phyloP scores from a whole-genome alignment of 2,329 filamentous ascomycete species.

The Stromatinia cepivora region DNA sequence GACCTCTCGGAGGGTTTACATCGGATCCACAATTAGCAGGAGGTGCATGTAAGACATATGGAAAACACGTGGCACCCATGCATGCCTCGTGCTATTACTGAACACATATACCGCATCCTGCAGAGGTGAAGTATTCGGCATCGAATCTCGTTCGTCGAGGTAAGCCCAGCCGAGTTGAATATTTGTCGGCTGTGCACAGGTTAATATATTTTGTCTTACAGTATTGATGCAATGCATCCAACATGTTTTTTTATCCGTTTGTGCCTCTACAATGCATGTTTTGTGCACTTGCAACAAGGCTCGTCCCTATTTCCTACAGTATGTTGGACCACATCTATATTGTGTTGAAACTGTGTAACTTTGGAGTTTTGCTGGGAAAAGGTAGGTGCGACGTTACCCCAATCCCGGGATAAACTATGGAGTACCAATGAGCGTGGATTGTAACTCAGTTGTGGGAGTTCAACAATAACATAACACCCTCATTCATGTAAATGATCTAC shows the following conservation, averaged over 20 bases:
- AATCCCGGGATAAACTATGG: not conserved
- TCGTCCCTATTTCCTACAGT: not conserved
- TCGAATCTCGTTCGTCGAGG: not conserved
- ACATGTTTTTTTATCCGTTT: not conserved
- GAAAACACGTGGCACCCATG: constrained; percentile 19
- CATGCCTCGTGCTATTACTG: not conserved
- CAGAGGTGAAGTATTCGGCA: not conserved
- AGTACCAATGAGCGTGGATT: not conserved
- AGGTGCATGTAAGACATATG: constrained; percentile 18
- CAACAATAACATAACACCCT: not conserved
- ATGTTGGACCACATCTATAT: not conserved
- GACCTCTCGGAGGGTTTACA: constrained; percentile 12
- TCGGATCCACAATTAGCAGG: constrained; percentile 7
- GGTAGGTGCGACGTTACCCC: not conserved
- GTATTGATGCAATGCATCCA: not conserved
- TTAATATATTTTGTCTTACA: not conserved
- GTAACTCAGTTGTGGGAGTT: not conserved
- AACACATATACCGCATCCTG: not conserved
- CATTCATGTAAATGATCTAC: not conserved
- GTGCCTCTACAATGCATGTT: not conserved
- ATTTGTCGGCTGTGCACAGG: not conserved
- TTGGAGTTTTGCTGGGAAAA: no score
- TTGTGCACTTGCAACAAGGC: not conserved
- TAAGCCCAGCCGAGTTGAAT: not conserved
- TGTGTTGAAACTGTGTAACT: not conserved